Evolutionary conservation across 2,329 filamentous ascomycete species (phyloP).

Genomic region (Diplodia sapinea): DNA sequence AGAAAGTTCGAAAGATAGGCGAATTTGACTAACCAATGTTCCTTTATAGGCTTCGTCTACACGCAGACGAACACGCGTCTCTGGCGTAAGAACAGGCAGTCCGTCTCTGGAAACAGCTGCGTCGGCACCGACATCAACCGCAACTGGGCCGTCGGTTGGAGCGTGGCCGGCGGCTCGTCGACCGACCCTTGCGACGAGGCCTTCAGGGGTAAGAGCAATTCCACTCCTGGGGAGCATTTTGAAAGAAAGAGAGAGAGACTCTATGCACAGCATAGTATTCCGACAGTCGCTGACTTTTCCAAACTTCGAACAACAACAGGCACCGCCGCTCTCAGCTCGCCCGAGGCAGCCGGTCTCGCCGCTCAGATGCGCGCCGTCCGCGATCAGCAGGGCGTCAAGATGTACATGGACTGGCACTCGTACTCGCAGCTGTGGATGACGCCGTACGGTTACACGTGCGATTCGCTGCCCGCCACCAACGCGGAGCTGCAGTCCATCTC

Average conservation of each 20-base stretch:
- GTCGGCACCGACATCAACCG: slow-evolving; percentile 50
- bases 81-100: slow-evolving; percentile 50
- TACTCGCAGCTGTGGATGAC: slow-evolving; percentile 48
- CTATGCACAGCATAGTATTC: no score
- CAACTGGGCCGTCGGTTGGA: slow-evolving; percentile 49
- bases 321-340: slow-evolving; percentile 42
- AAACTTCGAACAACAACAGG: slow-evolving; percentile 51
- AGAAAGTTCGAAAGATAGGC: no score
- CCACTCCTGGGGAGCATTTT: slow-evolving; percentile 47
- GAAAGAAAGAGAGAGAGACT: background rate
- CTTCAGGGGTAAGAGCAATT: slow-evolving; percentile 40
- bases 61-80: slow-evolving; percentile 46
- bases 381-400: slow-evolving; percentile 58
- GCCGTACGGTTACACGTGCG: slow-evolving; percentile 66
- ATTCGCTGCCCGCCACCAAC: slow-evolving; percentile 54
- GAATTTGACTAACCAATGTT: background rate
- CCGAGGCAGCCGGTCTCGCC: slow-evolving; percentile 52
- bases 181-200: slow-evolving; percentile 46
- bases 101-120: slow-evolving; percentile 40
- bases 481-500: slow-evolving; percentile 58
- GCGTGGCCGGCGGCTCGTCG: slow-evolving; percentile 41
- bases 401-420: slow-evolving; percentile 70
- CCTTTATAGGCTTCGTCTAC: slow-evolving; percentile 43
- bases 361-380: slow-evolving; percentile 55
- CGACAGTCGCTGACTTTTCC: background rate